Conservation (phyloP, 139 green algal species). For the Axilococcus clingmanii region DNA sequence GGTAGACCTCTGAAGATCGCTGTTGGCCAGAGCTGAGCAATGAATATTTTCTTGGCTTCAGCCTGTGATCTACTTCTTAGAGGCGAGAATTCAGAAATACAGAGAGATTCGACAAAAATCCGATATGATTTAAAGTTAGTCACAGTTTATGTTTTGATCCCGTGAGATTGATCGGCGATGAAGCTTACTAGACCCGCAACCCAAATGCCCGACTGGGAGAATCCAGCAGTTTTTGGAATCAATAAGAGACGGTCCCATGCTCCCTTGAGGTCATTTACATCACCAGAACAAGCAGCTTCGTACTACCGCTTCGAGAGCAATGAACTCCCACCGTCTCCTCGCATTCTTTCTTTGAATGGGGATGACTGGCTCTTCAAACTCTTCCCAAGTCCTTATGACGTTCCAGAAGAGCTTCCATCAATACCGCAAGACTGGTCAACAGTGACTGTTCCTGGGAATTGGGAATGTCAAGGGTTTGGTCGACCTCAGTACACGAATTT, state of each 20-base stretch:
- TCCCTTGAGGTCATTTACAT: constrained; percentile 42
- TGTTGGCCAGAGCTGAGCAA: no score
- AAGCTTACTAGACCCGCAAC: no score
- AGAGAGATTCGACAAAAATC: no score
- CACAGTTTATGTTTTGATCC: no score
- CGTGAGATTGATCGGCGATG: background rate
- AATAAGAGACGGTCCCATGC: constrained; percentile 55
- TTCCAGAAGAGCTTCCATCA: constrained; percentile 48
- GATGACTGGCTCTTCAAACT: constrained; percentile 57
- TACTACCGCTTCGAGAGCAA: constrained; percentile 1
- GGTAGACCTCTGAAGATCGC: no score
- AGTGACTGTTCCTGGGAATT: constrained; percentile 85
- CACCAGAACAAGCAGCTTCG: constrained; percentile 9
- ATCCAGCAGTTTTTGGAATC: constrained; percentile 46
- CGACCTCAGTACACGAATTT: constrained; percentile 94
- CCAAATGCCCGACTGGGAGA: constrained; percentile 58
- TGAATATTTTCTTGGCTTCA: no score
- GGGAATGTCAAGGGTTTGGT: constrained; percentile 76
- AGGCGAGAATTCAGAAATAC: no score
- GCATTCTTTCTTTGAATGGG: constrained; percentile 32
- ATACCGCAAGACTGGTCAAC: background rate
- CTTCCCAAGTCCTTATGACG: constrained; percentile 32
- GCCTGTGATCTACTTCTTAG: no score
- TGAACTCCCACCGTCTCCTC: background rate
- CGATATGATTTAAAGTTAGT: no score